phyloP scores from a whole-genome alignment of 2,329 filamentous ascomycete genomes.

The Colletotrichum tabaci region DNA sequence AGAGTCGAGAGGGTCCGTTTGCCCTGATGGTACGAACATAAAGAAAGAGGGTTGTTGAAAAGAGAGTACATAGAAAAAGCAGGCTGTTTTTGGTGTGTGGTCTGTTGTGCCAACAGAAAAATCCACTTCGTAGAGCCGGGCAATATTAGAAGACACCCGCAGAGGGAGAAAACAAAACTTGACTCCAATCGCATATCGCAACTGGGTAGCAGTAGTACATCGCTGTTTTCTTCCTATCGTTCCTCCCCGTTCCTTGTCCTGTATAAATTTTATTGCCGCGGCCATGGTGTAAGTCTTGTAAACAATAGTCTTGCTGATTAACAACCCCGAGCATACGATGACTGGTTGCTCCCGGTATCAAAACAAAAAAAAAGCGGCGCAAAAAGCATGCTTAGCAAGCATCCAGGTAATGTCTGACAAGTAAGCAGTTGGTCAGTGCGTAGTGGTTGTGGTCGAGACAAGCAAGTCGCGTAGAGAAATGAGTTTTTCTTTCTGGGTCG shows the following conservation, averaged over 20 bases:
- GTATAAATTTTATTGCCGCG: constrained; percentile 12
- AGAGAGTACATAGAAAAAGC: constrained; percentile 1
- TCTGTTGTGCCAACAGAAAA: constrained; percentile 2
- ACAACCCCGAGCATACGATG: neutral
- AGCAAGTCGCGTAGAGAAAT: constrained; percentile 23
- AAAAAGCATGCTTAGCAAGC: constrained; percentile 15
- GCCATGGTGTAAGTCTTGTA: constrained; percentile 5
- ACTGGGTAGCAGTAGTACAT: neutral
- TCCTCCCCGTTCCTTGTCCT: neutral
- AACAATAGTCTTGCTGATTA: constrained; percentile 15
- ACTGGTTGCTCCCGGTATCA: constrained; percentile 27
- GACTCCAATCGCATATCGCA: constrained; percentile 10
- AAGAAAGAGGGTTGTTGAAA: neutral
- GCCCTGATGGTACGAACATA: constrained; percentile 11
- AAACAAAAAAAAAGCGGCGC: neutral
- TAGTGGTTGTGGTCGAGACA: constrained; percentile 22
- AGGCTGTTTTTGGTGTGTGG: constrained; percentile 3
- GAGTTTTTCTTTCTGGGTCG: constrained; percentile 22
- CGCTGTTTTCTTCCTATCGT: constrained; percentile 1
- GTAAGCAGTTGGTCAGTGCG: neutral
- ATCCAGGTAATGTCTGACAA: constrained; percentile 5
- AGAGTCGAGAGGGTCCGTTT: neutral
- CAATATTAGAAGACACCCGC: neutral
- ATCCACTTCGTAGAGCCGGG: neutral
- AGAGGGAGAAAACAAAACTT: neutral